Base-by-base conservation (phyloP, 169 alveolate species). In the Sarcocystis neurona region DNA sequence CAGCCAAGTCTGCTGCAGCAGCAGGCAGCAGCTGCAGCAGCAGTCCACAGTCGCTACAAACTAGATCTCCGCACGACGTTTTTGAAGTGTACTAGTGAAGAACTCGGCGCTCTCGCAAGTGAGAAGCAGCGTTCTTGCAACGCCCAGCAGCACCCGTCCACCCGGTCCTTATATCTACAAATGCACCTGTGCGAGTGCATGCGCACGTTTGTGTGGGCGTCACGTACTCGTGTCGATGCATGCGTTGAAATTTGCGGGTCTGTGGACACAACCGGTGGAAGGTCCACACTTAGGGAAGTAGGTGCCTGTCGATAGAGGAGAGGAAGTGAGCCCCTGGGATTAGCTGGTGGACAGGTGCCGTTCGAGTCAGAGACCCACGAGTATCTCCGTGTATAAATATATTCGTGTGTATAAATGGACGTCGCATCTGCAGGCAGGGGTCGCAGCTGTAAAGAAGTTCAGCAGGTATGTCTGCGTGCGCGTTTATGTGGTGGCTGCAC, bases 31-130 rank as follows among this genome's bases (percentile, higher is more conserved):
- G 82, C 82, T 5, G 58, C 34, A 39, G 82, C 82, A 2, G 82
- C 82, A 12, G 82, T 56, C 18, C 82, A 72, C 20, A 72, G 41
- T 72, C 82, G 58, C 32, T 72, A 72, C 53, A 72, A 72, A 39
- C 82, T 72, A 12, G 82, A 72, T 30, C 41, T 72, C 82, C 82
- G 82, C 15, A 72, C 82, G 56, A 72, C 82, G 18, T 72, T 39
- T 56, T 23, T 72, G 39, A 72, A 72, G 34, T 72, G 82, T 27
- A 4, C 53, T 8, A 53, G 82, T 41, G 43, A 48, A 27, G 34
- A 48, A 10, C 37, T 72, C 5, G 82, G 41, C 8, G 46, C 20
- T 39, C 34, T 72, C 4, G 58, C 20, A 32, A 32, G 82, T 72
- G 75, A 5, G n/a, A 15, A 18, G 75, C 4, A 1, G 39, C 37